Evolutionary conservation across 148 eudicot genomes (phyloP), one percentile per base, ranked within the genome.

Genomic region (Chenopodium formosanum): DNA sequence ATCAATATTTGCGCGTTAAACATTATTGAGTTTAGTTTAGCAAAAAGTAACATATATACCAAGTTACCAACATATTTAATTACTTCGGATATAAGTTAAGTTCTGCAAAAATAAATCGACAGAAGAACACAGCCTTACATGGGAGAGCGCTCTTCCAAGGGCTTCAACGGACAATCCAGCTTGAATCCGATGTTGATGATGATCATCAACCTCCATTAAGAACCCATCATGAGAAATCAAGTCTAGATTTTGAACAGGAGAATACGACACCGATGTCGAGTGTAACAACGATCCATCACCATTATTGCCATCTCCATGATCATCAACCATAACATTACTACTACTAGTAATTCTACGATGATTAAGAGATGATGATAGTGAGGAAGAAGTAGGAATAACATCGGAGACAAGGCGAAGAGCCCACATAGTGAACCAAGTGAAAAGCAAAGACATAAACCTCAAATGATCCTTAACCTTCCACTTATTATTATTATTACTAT

Each of bases 161-260:
- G 82, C 76, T 79, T 70, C 69, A 69, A 79, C 68, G 56, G 82
- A 79, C 67, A 32, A 67, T 1, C 75, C 82, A 79, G 40, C 75
- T 47, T 79, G 73, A 7, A 7, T 3, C 37, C 37, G 37, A 34
- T 34, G 37, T 2, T 34, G 2, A 3, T 12, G 52, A 37, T 20
- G 23, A 60, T 31, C 75, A 32, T 20, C 16, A 27, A 20, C 31
- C 23, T 47, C 76, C 40, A 71, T 56, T 66, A 70, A 37, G 53
- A 79, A 58, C 23, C 76, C 82, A 56, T 79, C 74, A 70, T 70
- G 53, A 2, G 81, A 63, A 16, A 79, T 70, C 81, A 79, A 79
- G 34, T 79, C 81, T 50, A 70, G 25, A 69, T 79, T 69, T 48
- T 67, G 48, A 29, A 53, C 74, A 19, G 58, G 71, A 0, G 37